These are phyloP conservation scores for Cladosporium phlei DNA, from an alignment of 2,329 filamentous ascomycete species.

Conservation along the genomic window DNA sequence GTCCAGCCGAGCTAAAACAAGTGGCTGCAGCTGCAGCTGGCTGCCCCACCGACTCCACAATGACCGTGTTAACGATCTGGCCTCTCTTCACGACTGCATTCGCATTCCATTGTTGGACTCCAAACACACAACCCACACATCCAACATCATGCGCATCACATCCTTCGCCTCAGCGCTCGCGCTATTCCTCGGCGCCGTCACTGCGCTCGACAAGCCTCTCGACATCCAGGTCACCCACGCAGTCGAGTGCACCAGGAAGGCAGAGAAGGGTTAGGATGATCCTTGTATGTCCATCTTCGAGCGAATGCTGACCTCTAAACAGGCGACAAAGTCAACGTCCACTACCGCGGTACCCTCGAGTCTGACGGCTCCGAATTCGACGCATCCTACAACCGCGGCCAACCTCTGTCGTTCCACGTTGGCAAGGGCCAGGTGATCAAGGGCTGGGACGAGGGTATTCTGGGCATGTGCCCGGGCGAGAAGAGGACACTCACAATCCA, in stretches of 20 bases:
- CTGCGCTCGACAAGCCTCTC: constrained; percentile 52
- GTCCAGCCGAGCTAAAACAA: constrained; percentile 1
- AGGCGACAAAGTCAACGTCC: constrained; percentile 45
- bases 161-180: constrained; percentile 22
- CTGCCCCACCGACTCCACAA: constrained; percentile 6
- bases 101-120: not conserved
- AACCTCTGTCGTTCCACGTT: constrained; percentile 73
- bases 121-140: not conserved
- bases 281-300: not conserved
- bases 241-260: constrained; percentile 57
- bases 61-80: not conserved
- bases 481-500: constrained; percentile 84
- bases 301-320: constrained; percentile 1
- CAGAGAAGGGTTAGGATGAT: constrained; percentile 8
- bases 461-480: constrained; percentile 95
- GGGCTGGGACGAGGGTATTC: constrained; percentile 86
- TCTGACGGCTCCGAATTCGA: constrained; percentile 75
- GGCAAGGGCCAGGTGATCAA: constrained; percentile 82
- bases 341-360: constrained; percentile 48
- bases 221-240: constrained; percentile 71
- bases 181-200: constrained; percentile 20
- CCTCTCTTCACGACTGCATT: constrained; percentile 3
- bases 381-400: constrained; percentile 69
- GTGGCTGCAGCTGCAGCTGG: constrained; percentile 5
- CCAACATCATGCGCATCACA: constrained; percentile 40